Percentiles rank a stretch among this genome's conserved stretches.
Conservation (phyloP, 176 grass and related monocot genomes). For the Echinochloa phyllopogon region DNA sequence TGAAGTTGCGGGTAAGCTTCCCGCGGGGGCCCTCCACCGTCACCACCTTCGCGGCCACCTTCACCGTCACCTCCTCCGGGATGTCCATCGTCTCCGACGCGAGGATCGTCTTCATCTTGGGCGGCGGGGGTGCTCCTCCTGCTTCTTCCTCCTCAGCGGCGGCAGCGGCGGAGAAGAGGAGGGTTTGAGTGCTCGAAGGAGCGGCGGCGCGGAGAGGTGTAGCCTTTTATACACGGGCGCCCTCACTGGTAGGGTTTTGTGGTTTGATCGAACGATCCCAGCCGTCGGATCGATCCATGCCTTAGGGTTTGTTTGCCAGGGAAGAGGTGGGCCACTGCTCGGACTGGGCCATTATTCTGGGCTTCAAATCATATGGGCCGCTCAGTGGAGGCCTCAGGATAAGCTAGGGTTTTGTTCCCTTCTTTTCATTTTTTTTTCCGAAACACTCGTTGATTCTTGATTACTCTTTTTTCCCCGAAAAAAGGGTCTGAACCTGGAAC, state of each 20-base stretch:
- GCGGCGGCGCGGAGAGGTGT: background rate
- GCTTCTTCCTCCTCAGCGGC: constrained; percentile 13
- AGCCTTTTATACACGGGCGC: background rate
- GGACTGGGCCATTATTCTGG: background rate
- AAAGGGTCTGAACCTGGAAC: too few species aligned
- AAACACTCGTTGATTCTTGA: too few species aligned
- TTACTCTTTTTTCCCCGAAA: too few species aligned
- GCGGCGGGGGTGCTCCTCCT: background rate
- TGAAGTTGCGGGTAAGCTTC: constrained; percentile 84
- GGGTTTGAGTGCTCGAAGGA: background rate
- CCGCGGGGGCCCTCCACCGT: constrained; percentile 77
- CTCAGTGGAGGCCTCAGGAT: background rate
- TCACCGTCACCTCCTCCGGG: constrained; percentile 72
- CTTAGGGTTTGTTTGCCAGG: constrained; percentile 8
- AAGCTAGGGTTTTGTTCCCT: too few species aligned
- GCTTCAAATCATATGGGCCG: background rate
- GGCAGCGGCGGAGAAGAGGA: background rate
- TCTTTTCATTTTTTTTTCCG: too few species aligned
- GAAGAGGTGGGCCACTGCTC: background rate
- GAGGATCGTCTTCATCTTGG: constrained; percentile 85
- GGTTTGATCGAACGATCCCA: background rate
- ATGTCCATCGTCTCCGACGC: constrained; percentile 87
- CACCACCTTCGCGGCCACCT: constrained; percentile 73
- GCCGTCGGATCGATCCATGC: constrained; percentile 25
- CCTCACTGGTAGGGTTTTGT: constrained; percentile 8